phyloP scores from a whole-genome alignment of 371 early-diverging fungal species.

The Catenaria anguillulae region DNA sequence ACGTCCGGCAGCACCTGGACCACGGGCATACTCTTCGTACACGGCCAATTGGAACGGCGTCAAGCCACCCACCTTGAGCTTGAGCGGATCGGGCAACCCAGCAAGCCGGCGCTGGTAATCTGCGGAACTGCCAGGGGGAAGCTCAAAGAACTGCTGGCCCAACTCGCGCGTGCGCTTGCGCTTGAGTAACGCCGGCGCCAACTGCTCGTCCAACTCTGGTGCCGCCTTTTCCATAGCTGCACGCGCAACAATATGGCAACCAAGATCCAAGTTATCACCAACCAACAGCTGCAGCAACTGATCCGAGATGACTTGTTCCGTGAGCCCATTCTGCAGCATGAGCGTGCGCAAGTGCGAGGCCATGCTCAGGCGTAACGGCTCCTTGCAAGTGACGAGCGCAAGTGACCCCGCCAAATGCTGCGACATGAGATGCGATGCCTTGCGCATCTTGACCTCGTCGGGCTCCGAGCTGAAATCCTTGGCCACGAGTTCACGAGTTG shows the following conservation, averaged over 20 bases:
- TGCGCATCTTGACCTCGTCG: constrained; percentile 78
- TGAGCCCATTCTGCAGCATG: constrained; percentile 63
- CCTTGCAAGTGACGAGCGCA: constrained; percentile 82
- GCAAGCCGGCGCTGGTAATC: constrained; percentile 15
- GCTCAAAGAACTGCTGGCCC: constrained; percentile 77
- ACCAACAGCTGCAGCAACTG: constrained; percentile 62
- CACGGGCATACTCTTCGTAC: constrained; percentile 5
- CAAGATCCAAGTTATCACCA: constrained; percentile 79
- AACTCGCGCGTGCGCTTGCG: constrained; percentile 73
- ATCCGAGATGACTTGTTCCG: constrained; percentile 60
- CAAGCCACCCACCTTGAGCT: constrained; percentile 66
- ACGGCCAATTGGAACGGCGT: constrained; percentile 34
- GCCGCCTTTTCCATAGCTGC: constrained; percentile 82
- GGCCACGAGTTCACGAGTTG: constrained; percentile 72
- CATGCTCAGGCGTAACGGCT: constrained; percentile 81
- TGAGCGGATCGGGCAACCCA: constrained; percentile 69
- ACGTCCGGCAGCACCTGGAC: not conserved
- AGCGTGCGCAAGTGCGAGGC: constrained; percentile 54
- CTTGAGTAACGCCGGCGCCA: constrained; percentile 44
- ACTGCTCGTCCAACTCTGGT: constrained; percentile 64
- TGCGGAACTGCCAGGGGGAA: constrained; percentile 42
- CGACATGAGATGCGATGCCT: constrained; percentile 87
- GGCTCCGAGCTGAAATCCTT: constrained; percentile 91
- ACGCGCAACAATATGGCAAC: constrained; percentile 78
- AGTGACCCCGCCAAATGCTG: constrained; percentile 66